These are phyloP conservation scores for Thalassiosira oceanica DNA, from an alignment of 352 stramenopile genomes.

Conservation along the genomic window DNA sequence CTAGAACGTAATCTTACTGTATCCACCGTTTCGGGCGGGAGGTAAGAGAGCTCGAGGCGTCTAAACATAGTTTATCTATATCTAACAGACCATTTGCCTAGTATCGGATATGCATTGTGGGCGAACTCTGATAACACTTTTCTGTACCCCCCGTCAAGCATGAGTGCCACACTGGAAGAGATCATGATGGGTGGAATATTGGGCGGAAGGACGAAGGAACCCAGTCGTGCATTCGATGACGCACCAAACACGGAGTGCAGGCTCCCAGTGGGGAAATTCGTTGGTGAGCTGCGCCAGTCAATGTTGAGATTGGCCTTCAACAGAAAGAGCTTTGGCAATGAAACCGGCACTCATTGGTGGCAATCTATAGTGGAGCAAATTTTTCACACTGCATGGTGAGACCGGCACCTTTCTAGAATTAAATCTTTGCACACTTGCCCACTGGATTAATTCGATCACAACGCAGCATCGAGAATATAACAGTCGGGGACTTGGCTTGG, in stretches of 20 bases:
- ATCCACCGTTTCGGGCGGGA: slow-evolving; percentile 17
- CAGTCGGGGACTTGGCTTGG: slow-evolving; percentile 5
- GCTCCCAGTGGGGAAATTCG: slow-evolving; percentile 8
- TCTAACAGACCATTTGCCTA: too few species aligned
- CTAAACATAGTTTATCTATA: background rate
- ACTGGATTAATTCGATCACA: background rate
- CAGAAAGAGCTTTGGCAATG: background rate
- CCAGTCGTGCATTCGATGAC: background rate
- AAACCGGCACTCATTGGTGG: slow-evolving; percentile 11
- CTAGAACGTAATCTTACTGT: slow-evolving; percentile 1
- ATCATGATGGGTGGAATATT: background rate
- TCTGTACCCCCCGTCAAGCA: slow-evolving; percentile 6
- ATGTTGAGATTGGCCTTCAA: background rate
- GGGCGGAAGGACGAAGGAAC: background rate
- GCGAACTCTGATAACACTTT: slow-evolving; percentile 12
- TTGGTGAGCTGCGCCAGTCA: background rate
- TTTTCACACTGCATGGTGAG: slow-evolving; percentile 9
- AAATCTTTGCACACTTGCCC: background rate
- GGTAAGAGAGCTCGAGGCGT: slow-evolving; percentile 5
- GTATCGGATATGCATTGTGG: slow-evolving; percentile 13
- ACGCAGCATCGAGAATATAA: slow-evolving; percentile 8
- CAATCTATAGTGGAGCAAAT: slow-evolving; percentile 4
- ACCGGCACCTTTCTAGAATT: background rate
- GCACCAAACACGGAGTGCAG: background rate
- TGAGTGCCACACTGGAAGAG: slow-evolving; percentile 11